These are phyloP conservation scores for Lasiosphaeriaceae sp. DNA, from an alignment of 495 filamentous ascomycete species.

Conservation along the genomic window DNA sequence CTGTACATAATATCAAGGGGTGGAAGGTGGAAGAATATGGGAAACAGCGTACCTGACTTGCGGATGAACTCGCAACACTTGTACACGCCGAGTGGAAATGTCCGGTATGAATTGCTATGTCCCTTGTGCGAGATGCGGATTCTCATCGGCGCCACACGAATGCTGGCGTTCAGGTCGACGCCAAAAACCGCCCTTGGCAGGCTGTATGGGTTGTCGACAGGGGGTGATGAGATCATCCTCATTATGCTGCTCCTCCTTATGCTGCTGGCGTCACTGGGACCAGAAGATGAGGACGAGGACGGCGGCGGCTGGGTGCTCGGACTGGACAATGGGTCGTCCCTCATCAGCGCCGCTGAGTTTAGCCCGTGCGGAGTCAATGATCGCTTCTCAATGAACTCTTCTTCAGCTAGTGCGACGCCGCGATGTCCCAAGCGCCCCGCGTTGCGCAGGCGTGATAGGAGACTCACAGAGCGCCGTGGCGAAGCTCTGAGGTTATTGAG, in stretches of 20 bases:
- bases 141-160: conserved; percentile 21
- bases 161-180: conserved; percentile 22
- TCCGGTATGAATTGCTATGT: conserved; percentile 19
- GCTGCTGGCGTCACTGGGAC: background rate
- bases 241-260: too few species aligned
- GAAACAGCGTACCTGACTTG: conserved; percentile 9
- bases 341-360: background rate
- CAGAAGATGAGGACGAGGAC: background rate
- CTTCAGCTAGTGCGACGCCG: background rate
- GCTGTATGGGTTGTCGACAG: background rate
- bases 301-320: background rate
- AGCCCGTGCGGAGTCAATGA: conserved; percentile 20
- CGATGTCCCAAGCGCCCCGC: background rate
- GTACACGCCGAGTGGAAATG: conserved; percentile 23
- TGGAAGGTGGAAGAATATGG: background rate
- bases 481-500: background rate
- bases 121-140: conserved; percentile 30
- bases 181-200: conserved; percentile 16
- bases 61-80: conserved; percentile 32
- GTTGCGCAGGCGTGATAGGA: conserved; percentile 17
- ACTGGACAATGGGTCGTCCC: background rate
- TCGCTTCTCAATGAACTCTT: conserved; percentile 16
- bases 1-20: background rate
- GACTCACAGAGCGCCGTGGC: conserved; percentile 1
- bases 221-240: background rate